phyloP scores from a whole-genome alignment of 2,329 filamentous ascomycete species.

The Lachnellula suecica region DNA sequence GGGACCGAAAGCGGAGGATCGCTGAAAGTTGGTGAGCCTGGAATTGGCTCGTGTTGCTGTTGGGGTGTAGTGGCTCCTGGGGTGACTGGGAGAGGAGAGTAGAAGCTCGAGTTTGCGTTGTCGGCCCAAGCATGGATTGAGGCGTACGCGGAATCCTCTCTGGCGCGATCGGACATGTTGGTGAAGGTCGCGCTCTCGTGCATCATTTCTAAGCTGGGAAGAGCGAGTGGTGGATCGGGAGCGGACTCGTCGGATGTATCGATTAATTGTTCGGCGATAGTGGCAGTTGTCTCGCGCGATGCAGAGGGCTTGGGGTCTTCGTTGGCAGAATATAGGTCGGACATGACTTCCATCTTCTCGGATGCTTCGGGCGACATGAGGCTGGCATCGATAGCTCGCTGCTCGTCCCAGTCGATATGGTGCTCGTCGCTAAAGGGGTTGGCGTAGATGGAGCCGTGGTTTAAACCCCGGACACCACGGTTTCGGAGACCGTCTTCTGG shows the following conservation, averaged over 20 bases:
- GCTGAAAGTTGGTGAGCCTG: constrained; percentile 24
- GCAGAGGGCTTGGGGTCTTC: constrained; percentile 12
- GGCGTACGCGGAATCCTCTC: constrained; percentile 50
- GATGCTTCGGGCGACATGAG: constrained; percentile 41
- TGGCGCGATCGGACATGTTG: constrained; percentile 49
- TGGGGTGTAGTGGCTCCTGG: constrained; percentile 35
- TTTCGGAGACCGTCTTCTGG: constrained; percentile 47
- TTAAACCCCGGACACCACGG: constrained; percentile 46
- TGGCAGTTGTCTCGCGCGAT: constrained; percentile 21
- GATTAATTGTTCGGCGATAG: constrained; percentile 28
- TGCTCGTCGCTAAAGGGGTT: constrained; percentile 54
- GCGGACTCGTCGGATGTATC: constrained; percentile 27
- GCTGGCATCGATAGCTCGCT: constrained; percentile 39
- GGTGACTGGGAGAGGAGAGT: constrained; percentile 57
- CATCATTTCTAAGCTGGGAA: constrained; percentile 25
- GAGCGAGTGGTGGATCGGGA: constrained; percentile 25
- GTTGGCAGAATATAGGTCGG: constrained; percentile 38
- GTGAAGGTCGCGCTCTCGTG: constrained; percentile 43
- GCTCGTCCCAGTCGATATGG: constrained; percentile 41
- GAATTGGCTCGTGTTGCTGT: constrained; percentile 10
- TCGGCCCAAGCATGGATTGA: constrained; percentile 67
- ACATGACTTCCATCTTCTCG: constrained; percentile 55
- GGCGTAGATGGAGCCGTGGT: constrained; percentile 45
- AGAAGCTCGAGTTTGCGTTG: constrained; percentile 46
- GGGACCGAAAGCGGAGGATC: constrained; percentile 27